phyloP scores from a whole-genome alignment of 2,329 filamentous ascomycete genomes.

The Claviceps humidiphila region DNA sequence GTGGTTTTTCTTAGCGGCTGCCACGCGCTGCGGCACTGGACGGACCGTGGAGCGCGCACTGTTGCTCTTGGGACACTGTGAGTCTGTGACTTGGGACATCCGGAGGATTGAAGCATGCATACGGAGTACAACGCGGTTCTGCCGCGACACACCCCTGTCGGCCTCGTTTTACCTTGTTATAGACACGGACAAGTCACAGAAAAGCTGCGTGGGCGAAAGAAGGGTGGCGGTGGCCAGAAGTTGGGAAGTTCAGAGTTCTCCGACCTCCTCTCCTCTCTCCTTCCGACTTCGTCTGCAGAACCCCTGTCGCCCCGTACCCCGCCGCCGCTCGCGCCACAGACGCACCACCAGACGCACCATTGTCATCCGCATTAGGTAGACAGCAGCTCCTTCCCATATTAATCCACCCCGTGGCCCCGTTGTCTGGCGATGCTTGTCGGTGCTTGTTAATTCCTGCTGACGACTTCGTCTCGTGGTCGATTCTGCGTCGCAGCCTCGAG shows the following conservation, averaged over 20 bases:
- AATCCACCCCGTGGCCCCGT: constrained; percentile 1
- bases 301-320: not conserved
- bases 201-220: not conserved
- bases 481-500: constrained; percentile 2
- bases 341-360: not conserved
- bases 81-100: not conserved
- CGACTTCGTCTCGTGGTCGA: constrained; percentile 1
- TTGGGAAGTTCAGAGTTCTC: too few species aligned
- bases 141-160: constrained; percentile 3
- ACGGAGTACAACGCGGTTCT: not conserved
- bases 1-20: not conserved
- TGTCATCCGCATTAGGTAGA: not conserved
- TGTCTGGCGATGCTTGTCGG: not conserved
- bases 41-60: not conserved
- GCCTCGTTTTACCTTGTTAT: constrained; percentile 1
- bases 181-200: not conserved
- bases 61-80: not conserved
- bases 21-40: not conserved
- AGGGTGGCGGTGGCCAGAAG: not conserved
- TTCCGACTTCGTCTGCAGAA: too few species aligned
- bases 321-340: not conserved
- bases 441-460: not conserved
- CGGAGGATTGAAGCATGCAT: not conserved
- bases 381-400: not conserved
- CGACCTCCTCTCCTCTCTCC: too few species aligned